Base-by-base conservation (phyloP, 192 early-diverging fungal genomes). In the Haplosporangium gracile region DNA sequence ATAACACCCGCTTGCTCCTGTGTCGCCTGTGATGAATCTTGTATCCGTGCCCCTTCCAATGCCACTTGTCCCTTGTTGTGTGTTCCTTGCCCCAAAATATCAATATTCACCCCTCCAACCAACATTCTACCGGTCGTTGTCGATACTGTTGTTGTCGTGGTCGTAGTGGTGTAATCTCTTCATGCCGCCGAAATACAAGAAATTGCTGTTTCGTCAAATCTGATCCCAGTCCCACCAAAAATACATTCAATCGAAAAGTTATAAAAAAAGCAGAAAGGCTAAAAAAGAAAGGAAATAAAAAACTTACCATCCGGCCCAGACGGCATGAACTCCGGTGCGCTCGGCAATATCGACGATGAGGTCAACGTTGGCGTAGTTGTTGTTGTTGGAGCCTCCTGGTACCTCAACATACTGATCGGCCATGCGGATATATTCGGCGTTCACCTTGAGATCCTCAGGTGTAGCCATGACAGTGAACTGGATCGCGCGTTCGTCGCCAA, bases 351-450 rank as follows among this genome's bases (percentile, higher is more conserved):
- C 98, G 68, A 99, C 98, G 88, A 99, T 99, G 38, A 99, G 91
- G 79, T 98, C 96, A 63, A 99, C 98, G 81, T 99, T 99, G 32
- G 97, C 96, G 84, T 99, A 99, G 93, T 99, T 99, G 93, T 99
- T 97, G 92, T 99, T 98, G 91, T 95, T 95, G 78, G 96, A 95
- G 68, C 98, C 98, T 79, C 98, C 98, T 24, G 98, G 98, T 16
- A 99, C 97, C 89, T 99, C 97, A 74, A 99, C 96, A 86, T 96
- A 99, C 91, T 99, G 96, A 89, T 99, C 98, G 2, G 98, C 98
- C 97, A 98, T 97, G 75, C 98, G 94, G 88, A 99, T 98, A 90
- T 97, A 99, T 92, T 99, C 98, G 70, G 98, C 98, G 81, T 99
- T 99, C 74, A 96, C 95, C 87, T 94, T 95, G 78, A 99, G 92